These are phyloP conservation scores for Trichoderma virens DNA, from an alignment of 495 filamentous ascomycete species.

Conservation along the genomic window DNA sequence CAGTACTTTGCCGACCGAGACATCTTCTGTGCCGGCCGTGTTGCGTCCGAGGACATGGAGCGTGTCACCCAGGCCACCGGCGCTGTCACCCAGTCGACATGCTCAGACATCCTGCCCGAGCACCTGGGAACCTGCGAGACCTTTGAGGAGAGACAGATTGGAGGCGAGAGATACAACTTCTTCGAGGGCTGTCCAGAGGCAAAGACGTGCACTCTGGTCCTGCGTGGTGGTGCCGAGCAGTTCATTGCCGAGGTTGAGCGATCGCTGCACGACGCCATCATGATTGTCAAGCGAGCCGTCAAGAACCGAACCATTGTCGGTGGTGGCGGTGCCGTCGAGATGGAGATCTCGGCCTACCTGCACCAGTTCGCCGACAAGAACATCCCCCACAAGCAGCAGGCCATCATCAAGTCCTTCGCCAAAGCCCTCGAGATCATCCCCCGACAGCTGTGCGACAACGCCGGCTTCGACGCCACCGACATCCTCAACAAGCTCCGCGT, in stretches of 20 bases:
- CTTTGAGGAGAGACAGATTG: constrained; percentile 96
- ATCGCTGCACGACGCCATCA: constrained; percentile 95
- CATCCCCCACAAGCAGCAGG: constrained; percentile 89
- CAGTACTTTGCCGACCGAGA: constrained; percentile 98
- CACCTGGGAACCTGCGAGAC: constrained; percentile 85
- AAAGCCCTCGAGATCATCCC: constrained; percentile 97
- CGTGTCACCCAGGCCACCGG: constrained; percentile 92
- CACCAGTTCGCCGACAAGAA: constrained; percentile 87
- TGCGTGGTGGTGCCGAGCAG: constrained; percentile 94
- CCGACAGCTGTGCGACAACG: constrained; percentile 94
- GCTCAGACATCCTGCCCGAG: constrained; percentile 83
- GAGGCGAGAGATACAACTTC: constrained; percentile 95
- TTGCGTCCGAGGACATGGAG: constrained; percentile 88
- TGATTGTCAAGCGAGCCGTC: constrained; percentile 97
- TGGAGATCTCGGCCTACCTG: constrained; percentile 91
- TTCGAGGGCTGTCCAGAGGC: constrained; percentile 92
- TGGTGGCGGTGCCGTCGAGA: constrained; percentile 90
- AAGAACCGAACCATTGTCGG: constrained; percentile 91
- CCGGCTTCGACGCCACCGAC: constrained; percentile 95
- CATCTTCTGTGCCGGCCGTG: constrained; percentile 96
- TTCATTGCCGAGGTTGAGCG: constrained; percentile 98
- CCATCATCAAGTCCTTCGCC: constrained; percentile 94
- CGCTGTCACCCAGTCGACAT: constrained; percentile 87
- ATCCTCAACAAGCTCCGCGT: constrained; percentile 91
- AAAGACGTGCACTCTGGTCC: constrained; percentile 92